Evolutionary conservation across 108 stramenopile species (phyloP), one percentile per base, ranked within the genome.

Genomic region (Cyclotella choctawhatcheeana): DNA sequence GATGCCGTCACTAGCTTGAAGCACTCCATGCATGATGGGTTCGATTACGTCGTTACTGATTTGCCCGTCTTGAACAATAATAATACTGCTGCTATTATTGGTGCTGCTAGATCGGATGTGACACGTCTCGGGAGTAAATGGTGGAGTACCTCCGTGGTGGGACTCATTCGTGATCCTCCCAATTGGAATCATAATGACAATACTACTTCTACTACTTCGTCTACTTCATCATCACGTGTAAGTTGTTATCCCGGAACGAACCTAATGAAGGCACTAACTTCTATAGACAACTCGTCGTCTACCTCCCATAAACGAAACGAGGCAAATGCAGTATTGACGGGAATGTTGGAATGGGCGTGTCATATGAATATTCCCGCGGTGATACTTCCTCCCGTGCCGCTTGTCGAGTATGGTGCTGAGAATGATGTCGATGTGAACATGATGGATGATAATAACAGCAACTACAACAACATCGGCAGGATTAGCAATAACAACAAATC

Each of bases 311-410:
- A 8, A 58, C 32, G 30, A 27, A 67, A 43, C 20, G 45, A 76
- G 29, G 79, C 68, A 5, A 18, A 48, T 22, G 34, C 77, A 73
- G 44, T 84, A 77, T 66, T 78, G 7, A 56, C 54, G 77, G 69
- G 77, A 6, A 86, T 89, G 81, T 58, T 97, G 60, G 95, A 93
- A 64, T 98, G 95, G 96, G 96, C 95, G 21, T 82, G 76, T 16
- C 97, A 98, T 69, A 89, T 98, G 85, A 86, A 85, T 8, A 82
- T 98, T 14, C 96, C 96, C 0, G 96, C 96, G 12, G 92, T 96
- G 6, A 81, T 98, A 44, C 67, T 97, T 35, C 97, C 97, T 7
- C 35, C 84, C 2, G 37, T 79, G 34, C 84, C 85, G 3, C n/a
- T 74, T 17, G 32, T 25, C 8, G 76, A 73, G 30, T 18, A 61